Base-by-base conservation (phyloP, 176 grass and related monocot species). In the Stipa capillata region DNA sequence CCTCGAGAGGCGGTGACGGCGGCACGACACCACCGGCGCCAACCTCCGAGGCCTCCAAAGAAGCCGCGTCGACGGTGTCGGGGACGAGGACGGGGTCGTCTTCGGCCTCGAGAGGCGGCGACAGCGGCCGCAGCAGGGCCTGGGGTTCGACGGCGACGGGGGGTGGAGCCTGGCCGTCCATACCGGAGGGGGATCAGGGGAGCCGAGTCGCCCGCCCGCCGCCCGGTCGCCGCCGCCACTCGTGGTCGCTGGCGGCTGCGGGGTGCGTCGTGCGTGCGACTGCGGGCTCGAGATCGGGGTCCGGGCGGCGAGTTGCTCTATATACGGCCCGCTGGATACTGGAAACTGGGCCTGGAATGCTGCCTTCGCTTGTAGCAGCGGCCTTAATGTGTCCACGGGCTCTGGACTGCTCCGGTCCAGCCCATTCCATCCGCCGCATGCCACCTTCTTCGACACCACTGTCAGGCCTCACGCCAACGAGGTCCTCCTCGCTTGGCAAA, bases 91-190 rank as follows among this genome's bases (percentile, higher is more conserved):
- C 29, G 12, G 14, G 65, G 32, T 47, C 42, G 32, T 32, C 69
- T 39, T 73, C 88, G 27, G 7, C 51, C 49, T 25, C 51, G 4
- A 69, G 33, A 75, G 14, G 62, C 41, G 17, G 62, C 34, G 54
- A 21, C 31, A 48, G 56, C n/a, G 59, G 27, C 8, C 61, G 52
- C 12, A 9, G 54, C 37, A 7, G 17, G 4, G 25, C 56, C 29
- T 85, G 65, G 42, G 42, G 18, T 13, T 14, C 32, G 32, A 70
- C 57, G n/a, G 55, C 25, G 41, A 51, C 53, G 36, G 32, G 1
- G 23, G 51, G 69, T 69, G 85, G 37, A 65, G 64, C 69, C 39
- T 65, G 76, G 62, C 16, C 36, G n/a, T 86, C 84, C 84, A 83
- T 83, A 17, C 29, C 33, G 50, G 41, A 59, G 14, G 52, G n/a